Base-by-base conservation (phyloP, 108 stramenopile genomes). In the Discostella pseudostelligera region DNA sequence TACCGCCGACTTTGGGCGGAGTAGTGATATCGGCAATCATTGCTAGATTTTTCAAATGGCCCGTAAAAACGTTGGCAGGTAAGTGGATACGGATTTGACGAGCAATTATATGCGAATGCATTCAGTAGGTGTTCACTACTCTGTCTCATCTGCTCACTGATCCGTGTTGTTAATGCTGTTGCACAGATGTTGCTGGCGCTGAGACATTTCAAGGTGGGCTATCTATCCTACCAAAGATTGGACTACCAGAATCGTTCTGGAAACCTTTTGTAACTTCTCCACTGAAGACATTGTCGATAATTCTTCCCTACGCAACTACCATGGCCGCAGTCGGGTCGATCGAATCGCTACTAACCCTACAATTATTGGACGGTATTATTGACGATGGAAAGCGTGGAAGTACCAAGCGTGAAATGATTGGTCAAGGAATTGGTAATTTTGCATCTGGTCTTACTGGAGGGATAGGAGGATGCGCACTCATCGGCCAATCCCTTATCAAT, bases 401-500 rank as follows among this genome's bases (percentile, higher is more conserved):
- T 36, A 86, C 87, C 20, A 79, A 56, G 39, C 58, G 75, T 43
- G 89, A 94, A 75, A 79, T 80, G 19, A 56, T 85, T 46, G 88
- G 84, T 8, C 88, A 89, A 50, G 89, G 92, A 8, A 55, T 79
- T 37, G 92, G 86, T 16, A 90, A 94, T 44, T 43, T 94, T 24
- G 59, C 80, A 40, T 48, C 67, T 9, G 92, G 89, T 12, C 54
- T 94, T 8, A 81, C 81, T 1, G 86, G 87, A 32, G 89, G 92
- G 7, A 88, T 90, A 59, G 92, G 87, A 12, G 89, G 89, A n/a
- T 89, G 89, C 46, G 92, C 86, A 9, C 73, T 89, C 4, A 70
- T 94, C n/a, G 92, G 92, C 12, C 89, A 94, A 59, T 81, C 81
- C 43, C 69, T 94, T 11, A 90, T 94, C 46, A 90, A 87, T 65